Conservation (phyloP, 2,329 filamentous ascomycete genomes). For the Claviceps fusiformis region DNA sequence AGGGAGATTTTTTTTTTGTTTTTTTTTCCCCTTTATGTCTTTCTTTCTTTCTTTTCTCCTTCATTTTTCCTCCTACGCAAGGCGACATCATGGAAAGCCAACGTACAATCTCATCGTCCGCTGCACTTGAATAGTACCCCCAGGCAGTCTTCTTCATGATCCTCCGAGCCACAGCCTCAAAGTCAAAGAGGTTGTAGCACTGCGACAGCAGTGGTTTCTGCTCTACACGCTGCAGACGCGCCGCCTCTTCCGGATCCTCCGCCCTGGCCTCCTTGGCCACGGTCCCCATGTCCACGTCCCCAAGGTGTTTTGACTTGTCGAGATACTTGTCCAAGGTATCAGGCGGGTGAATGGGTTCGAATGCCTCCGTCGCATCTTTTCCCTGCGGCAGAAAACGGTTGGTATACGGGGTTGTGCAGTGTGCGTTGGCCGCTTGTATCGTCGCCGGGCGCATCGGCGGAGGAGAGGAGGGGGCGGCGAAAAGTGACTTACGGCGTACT, state of each 20-base stretch:
- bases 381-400: constrained; percentile 31
- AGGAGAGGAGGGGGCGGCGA: no score
- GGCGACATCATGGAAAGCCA: no score
- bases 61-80: no score
- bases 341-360: constrained; percentile 75
- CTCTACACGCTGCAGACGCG: constrained; percentile 58
- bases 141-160: constrained; percentile 95
- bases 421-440: no score
- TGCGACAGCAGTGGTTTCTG: constrained; percentile 70
- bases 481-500: constrained; percentile 54
- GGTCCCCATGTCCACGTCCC: constrained; percentile 77
- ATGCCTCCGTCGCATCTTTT: constrained; percentile 86
- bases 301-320: constrained; percentile 72
- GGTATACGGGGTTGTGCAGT: no score
- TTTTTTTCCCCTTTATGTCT: no score
- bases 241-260: constrained; percentile 45
- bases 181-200: constrained; percentile 91
- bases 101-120: constrained; percentile 35
- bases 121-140: constrained; percentile 94
- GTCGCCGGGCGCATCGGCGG: background rate
- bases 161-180: constrained; percentile 78
- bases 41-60: no score
- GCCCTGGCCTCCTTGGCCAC: constrained; percentile 60
- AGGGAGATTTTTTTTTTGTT: no score
- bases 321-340: constrained; percentile 82